A percentile compares a stretch with the other conserved stretches of the same genome.
Conservation (phyloP, 2,329 filamentous ascomycete species). For the Basipetospora chlamydospora region DNA sequence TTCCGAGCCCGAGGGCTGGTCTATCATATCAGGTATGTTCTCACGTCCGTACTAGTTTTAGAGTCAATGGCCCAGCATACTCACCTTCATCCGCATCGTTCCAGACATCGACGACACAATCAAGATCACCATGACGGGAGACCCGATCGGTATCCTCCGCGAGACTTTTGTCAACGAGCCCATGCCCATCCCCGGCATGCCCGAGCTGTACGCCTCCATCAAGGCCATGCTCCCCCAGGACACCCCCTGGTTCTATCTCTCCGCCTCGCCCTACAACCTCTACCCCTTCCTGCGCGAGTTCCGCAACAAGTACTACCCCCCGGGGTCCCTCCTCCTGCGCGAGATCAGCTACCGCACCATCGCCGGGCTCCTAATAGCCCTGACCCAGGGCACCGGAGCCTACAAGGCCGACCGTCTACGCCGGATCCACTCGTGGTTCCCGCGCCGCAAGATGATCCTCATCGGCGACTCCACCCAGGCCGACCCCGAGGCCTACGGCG, state of each 20-base stretch:
- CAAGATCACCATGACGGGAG: constrained; percentile 73
- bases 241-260: constrained; percentile 84
- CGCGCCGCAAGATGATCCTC: constrained; percentile 62
- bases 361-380: constrained; percentile 59
- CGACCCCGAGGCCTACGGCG: constrained; percentile 80
- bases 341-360: constrained; percentile 80
- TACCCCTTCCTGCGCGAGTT: constrained; percentile 77
- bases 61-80: too few relatives aligned
- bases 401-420: constrained; percentile 76
- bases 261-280: constrained; percentile 85
- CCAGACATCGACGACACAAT: constrained; percentile 89
- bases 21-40: constrained; percentile 54
- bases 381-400: constrained; percentile 67
- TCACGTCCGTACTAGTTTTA: not conserved
- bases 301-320: constrained; percentile 53
- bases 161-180: constrained; percentile 73
- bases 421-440: constrained; percentile 67
- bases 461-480: constrained; percentile 86
- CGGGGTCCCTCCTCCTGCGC: constrained; percentile 69
- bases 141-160: constrained; percentile 64
- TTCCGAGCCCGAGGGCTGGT: constrained; percentile 67
- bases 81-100: too few relatives aligned
- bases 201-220: constrained; percentile 62
- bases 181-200: constrained; percentile 63
- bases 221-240: constrained; percentile 34